Base-by-base conservation (phyloP, 371 early-diverging fungal genomes). In the Capillidium rhysosporum region DNA sequence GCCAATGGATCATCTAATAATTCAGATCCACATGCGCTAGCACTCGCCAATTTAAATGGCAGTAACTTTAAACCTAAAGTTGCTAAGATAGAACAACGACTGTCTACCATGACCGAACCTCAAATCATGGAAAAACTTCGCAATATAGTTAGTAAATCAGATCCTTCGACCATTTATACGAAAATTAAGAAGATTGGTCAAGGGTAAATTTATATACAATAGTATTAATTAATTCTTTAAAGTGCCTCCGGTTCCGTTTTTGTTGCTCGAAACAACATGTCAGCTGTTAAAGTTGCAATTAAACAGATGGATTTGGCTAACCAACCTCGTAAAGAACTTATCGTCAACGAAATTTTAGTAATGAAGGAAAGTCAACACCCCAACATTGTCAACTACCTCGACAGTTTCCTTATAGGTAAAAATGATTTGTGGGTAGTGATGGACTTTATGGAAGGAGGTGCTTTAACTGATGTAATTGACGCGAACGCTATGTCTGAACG, bases 111-210 rank as follows among this genome's bases (percentile, higher is more conserved):
- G 80, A 76, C 88, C 2, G 91, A 92, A 62, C 66, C 80, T 18
- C 88, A 95, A 63, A 80, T 92, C 47, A 92, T 93, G 92, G 84
- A 85, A 48, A 82, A 77, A 61, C 65, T 87, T 48, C 70, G 86
- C 58, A 60, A 72, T 29, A 77, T 92, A 24, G 92, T 91, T n/a
- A 79, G 89, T 23, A 68, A 70, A 24, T 85, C 80, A 10, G 93
- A 96, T 62, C 97, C 97, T 30, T 79, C 78, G 46, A 66, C 67
- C 7, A 64, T 86, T 40, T 96, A 93, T 70, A 73, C 78, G 62
- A 88, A 89, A 61, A 70, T 87, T 57, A 89, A 89, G 67, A 84
- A 92, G 61, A 83, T 96, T 54, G 97, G 97, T 14, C 94, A 96
- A 76, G 97, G 92, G 82, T 83, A 74, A 62, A 52, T 48, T 24